Base-by-base conservation (phyloP, 2,329 filamentous ascomycete genomes). In the Calycina herbarum region DNA sequence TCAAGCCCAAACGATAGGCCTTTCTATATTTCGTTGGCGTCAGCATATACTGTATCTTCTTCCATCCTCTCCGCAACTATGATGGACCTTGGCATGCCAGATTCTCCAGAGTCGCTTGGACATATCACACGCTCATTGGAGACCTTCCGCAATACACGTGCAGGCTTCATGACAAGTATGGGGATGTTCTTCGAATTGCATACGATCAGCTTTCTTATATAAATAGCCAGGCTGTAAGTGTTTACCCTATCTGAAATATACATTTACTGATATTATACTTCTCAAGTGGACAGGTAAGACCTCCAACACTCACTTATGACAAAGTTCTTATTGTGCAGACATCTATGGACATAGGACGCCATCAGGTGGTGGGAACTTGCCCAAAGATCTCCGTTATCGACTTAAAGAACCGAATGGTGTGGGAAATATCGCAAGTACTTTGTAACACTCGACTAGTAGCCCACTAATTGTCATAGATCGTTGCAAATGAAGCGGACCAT, bases 401-500 rank as follows among this genome's bases (percentile, higher is more conserved):
- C 20, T 20, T 2, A 2, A 27, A 54, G 48, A 54, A 54, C 48
- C 48, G 8, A 54, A 54, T 15, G 48, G 48, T 24, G 48, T 13
- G 10, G 2, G 8, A 24, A 27, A 24, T 27, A 54, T 29, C 24
- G 48, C 27, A 54, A 24, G 48, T 27, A 3, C 4, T 5, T 3
- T 27, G 20, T 27, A 24, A 11, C 10, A 54, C 11, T 48, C 20
- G 27, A 11, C 3, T 3, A 27, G 2, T 10, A 3, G 10, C 20
- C 48, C 13, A 13, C 20, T 54, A 15, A 54, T 5, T 27, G 2
- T 5, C 8, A 54, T 54, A 63, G 61, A 57, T 58, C 2, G 33
- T 59, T 58, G 61, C 67, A 20, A 59, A 51, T 10, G 40, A 54
- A 4, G 67, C 62, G 8, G 57, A 68, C 11, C 77, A 78, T 63